phyloP scores from a whole-genome alignment of 2,329 filamentous ascomycete genomes.

The Ilyonectria mors-panacis region DNA sequence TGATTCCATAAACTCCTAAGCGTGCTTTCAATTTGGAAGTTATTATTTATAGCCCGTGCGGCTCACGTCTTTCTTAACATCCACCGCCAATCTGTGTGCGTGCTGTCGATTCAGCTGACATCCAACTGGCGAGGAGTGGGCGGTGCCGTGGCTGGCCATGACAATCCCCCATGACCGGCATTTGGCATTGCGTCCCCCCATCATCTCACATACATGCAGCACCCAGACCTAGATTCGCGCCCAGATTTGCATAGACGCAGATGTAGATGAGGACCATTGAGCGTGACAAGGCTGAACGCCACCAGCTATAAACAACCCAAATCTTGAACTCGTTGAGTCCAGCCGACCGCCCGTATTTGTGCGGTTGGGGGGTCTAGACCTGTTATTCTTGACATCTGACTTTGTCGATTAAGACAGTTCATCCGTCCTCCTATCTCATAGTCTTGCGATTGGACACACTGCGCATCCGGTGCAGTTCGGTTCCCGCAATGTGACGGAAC shows the following conservation, averaged over 20 bases:
- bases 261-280: neutral
- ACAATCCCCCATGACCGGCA: conserved; percentile 3
- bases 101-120: neutral
- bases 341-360: neutral
- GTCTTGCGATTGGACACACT: neutral
- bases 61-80: neutral
- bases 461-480: neutral
- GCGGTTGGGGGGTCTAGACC: neutral
- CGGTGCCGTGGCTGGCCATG: conserved; percentile 5
- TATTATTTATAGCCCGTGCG: conserved; percentile 19
- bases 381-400: neutral
- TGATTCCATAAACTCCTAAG: conserved; percentile 7
- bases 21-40: neutral
- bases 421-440: neutral
- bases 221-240: neutral
- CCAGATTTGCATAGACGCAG: neutral
- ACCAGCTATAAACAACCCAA: neutral
- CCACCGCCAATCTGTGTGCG: neutral
- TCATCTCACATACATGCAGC: neutral
- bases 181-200: neutral
- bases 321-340: neutral
- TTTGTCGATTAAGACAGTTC: neutral
- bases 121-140: neutral
- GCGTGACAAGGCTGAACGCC: neutral
- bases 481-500: conserved; percentile 2